Evolutionary conservation across 306 rosid species (phyloP), one percentile per base, ranked within the genome.

Genomic region (Trifolium pratense): DNA sequence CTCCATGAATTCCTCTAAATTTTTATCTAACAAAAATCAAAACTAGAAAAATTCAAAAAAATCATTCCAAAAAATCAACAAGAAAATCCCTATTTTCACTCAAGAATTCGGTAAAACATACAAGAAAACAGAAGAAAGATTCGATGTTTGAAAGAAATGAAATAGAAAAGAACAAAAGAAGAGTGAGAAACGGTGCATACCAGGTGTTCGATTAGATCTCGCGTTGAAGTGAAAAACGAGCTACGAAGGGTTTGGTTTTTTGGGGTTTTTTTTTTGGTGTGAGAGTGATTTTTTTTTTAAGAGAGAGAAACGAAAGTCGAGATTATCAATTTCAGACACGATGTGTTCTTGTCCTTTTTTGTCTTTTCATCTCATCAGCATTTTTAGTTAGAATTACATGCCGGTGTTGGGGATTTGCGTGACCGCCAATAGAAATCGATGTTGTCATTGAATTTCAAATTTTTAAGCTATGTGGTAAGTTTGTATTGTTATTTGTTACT

Each of bases 181-280:
- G 58, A 69, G 45, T 12, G 60, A 17, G 67, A 77, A 75, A 75
- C 72, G 18, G 46, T 56, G 31, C 62, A 63, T 88, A 92, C 97
- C 92, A 68, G 52, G 67, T 71, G 49, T 46, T 73, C 74, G 97
- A 90, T 92, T 59, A 31, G 66, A 59, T 59, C 66, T 59, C 92
- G 84, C 78, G 84, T 31, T 14, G 56, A 23, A 69, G 67, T 68
- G 73, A 61, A 70, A 79, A 43, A 23, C 6, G 25, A 58, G 46
- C 75, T 8, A 29, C 36, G 14, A 53, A 56, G 81, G 81, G 86
- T 81, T 75, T 63, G 69, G 83, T 71, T 61, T 26, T 78, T 5
- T 0, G 69, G 82, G 85, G 51, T 3, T 12, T 82, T 43, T 43
- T 14, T 76, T 81, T 77, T 71, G 57, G 81, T 20, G 83, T 66